phyloP scores from a whole-genome alignment of 2,329 filamentous ascomycete genomes.

The Scytalidium sp. region DNA sequence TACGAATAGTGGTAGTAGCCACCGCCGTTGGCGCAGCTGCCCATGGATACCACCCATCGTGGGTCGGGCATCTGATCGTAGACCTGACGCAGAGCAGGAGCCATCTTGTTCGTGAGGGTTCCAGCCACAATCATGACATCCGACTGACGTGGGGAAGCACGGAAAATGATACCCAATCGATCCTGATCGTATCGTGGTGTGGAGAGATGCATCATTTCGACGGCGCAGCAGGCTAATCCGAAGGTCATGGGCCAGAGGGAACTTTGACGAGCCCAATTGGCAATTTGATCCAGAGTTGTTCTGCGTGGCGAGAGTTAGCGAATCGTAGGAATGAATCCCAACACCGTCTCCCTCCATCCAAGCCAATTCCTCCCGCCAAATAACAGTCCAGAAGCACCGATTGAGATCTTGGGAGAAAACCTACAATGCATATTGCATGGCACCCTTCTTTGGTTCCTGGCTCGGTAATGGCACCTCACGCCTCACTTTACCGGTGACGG shows the following conservation, averaged over 20 bases:
- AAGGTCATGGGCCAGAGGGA: slow-evolving; percentile 90
- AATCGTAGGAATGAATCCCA: too few relatives aligned
- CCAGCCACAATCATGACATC: slow-evolving; percentile 94
- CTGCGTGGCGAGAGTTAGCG: slow-evolving; percentile 36
- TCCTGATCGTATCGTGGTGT: slow-evolving; percentile 89
- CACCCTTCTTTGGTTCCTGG: slow-evolving; percentile 76
- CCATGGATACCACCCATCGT: slow-evolving; percentile 82
- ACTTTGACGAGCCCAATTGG: slow-evolving; percentile 81
- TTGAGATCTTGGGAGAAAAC: slow-evolving; percentile 33
- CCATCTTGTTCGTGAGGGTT: slow-evolving; percentile 96
- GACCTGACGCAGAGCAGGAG: slow-evolving; percentile 81
- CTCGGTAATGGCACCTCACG: slow-evolving; percentile 75
- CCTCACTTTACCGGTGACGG: slow-evolving; percentile 45
- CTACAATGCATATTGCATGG: slow-evolving; percentile 83
- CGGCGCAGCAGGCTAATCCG: slow-evolving; percentile 81
- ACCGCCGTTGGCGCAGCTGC: slow-evolving; percentile 79
- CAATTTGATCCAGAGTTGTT: slow-evolving; percentile 73
- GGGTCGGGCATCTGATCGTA: slow-evolving; percentile 97
- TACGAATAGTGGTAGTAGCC: slow-evolving; percentile 89
- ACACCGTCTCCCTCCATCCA: too few relatives aligned
- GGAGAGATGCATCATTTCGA: slow-evolving; percentile 92
- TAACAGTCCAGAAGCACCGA: neutral
- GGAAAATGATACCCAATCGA: slow-evolving; percentile 85
- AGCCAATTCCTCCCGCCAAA: neutral
- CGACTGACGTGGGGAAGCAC: slow-evolving; percentile 80